Conservation (phyloP, 2,329 filamentous ascomycete species). For the Claviceps purpurea region DNA sequence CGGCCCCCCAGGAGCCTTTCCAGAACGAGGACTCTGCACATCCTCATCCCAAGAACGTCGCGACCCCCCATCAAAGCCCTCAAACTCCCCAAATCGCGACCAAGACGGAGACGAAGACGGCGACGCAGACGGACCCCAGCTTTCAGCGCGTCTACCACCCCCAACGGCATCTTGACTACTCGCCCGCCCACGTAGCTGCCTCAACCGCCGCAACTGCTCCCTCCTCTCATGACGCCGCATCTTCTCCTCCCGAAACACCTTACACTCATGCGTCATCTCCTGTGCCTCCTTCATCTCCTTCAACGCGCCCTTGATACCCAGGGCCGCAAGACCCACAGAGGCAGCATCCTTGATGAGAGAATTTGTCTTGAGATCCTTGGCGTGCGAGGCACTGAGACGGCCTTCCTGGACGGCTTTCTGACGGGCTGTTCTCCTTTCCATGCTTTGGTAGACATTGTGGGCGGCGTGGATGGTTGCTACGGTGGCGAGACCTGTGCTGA, state of each 20-base stretch:
- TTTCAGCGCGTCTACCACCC: no score
- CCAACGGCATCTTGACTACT: constrained; percentile 18
- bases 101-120: no score
- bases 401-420: constrained; percentile 41
- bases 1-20: no score
- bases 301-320: constrained; percentile 44
- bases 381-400: constrained; percentile 34
- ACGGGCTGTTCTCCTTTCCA: constrained; percentile 41
- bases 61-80: no score
- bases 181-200: not conserved
- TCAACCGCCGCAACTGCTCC: constrained; percentile 19
- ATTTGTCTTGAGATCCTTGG: constrained; percentile 43
- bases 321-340: constrained; percentile 43
- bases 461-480: constrained; percentile 48
- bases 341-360: constrained; percentile 44
- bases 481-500: constrained; percentile 42
- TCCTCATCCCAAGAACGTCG: no score
- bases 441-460: constrained; percentile 43
- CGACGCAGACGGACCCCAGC: no score
- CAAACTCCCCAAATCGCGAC: no score
- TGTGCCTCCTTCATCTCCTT: constrained; percentile 43
- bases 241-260: constrained; percentile 36
- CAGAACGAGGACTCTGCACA: no score
- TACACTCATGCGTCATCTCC: constrained; percentile 34
- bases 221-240: constrained; percentile 35